These are phyloP conservation scores for Sanguinoderma infundibulare DNA, from an alignment of 1,284 basidiomycete species.

Conservation along the genomic window DNA sequence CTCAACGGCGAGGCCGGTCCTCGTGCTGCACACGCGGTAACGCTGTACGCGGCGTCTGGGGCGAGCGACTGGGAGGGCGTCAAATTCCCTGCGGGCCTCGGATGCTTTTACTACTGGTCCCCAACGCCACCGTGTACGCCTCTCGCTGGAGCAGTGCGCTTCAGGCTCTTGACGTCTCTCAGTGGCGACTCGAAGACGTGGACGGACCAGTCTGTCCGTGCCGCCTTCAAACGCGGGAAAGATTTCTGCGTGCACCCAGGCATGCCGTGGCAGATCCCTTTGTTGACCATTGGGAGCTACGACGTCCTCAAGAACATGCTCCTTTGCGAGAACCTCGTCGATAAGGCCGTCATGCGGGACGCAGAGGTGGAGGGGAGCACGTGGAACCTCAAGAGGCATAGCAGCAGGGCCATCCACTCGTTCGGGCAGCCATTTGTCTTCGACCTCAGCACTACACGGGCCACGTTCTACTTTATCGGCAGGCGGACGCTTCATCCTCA, in stretches of 20 bases:
- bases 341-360: not conserved
- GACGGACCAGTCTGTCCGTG: not conserved
- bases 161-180: not conserved
- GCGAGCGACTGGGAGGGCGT: not conserved
- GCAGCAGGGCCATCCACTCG: not conserved
- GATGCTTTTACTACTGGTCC: not conserved
- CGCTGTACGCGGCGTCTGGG: not conserved
- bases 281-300: not conserved
- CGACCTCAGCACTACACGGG: not conserved
- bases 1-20: not conserved
- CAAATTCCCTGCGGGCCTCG: not conserved
- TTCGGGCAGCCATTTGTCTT: not conserved
- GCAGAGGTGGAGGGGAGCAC: not conserved
- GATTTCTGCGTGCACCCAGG: not conserved
- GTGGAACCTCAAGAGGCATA: not conserved
- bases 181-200: not conserved
- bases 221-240: not conserved
- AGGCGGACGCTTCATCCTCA: not conserved
- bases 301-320: not conserved
- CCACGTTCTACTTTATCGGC: not conserved
- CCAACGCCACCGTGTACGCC: not conserved
- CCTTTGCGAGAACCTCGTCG: not conserved
- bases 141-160: not conserved
- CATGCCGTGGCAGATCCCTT: not conserved
- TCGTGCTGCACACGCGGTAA: not conserved